Evolutionary conservation across 768 basidiomycete genomes (phyloP), one percentile per base, ranked within the genome.

Genomic region (Pleurotus cornucopiae): DNA sequence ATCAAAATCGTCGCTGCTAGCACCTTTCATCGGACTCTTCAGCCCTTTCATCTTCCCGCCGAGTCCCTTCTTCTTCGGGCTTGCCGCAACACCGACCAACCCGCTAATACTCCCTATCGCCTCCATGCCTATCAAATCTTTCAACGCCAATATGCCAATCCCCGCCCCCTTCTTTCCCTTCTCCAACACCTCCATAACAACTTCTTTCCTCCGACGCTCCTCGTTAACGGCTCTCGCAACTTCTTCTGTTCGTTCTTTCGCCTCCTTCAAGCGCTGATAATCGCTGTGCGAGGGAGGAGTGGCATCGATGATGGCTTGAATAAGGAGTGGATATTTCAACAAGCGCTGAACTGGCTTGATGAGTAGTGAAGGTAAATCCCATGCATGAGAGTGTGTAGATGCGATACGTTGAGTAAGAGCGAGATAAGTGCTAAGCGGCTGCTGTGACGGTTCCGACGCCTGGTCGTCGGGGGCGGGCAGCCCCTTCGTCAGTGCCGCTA

Each of bases 331-430:
- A 66, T 99, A 99, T 67, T 98, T 98, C 60, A 98, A 84, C 54
- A 98, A 80, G 13, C 96, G 85, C 66, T 98, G 97, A 3, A 99
- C 93, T 34, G 97, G 97, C 71, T 98, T 98, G 71, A 99, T 98
- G 58, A 99, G 86, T 39, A 98, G 81, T 0, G 93, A 94, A 4
- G 91, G 79, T 23, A 99, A 83, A 67, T 99, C 96, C 88, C 93
- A 94, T 2, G 93, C 90, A 63, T 92, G 87, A 0, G 91, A 89
- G 11, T 89, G 78, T 20, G 82, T 79, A 1, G 85, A 80, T 1
- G 89, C 86, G 38, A 88, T 75, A 9, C 74, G 76, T 57, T 82
- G 80, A 14, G 88, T 89, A 37, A 84, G 82, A 7, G 78, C 68
- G 46, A 91, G 77, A 69, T 94, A 94, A 2, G 78, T 72, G 12